A percentile compares a stretch with the other conserved stretches of the same genome.
Evolutionary conservation across 805 yeast genomes (phyloP).

Genomic region (Starmerella lactis-condensi): DNA sequence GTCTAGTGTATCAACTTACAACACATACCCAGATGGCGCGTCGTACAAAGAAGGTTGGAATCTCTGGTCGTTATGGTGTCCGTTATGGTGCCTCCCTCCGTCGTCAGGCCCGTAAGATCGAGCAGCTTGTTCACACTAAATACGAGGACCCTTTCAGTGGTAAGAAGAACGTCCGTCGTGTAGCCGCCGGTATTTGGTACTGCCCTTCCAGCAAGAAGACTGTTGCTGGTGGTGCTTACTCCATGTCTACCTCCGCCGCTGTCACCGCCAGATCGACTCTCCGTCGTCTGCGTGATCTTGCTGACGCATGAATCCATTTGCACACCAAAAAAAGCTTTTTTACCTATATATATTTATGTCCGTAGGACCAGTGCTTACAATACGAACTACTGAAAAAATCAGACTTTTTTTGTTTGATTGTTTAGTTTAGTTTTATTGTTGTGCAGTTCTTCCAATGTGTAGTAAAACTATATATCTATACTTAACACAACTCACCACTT

Average conservation of each 20-base stretch:
- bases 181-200: constrained; percentile 97
- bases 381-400: too few relatives aligned
- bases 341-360: too few relatives aligned
- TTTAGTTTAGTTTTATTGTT: too few relatives aligned
- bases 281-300: constrained; percentile 99
- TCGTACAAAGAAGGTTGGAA: constrained; percentile 99
- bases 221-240: constrained; percentile 99
- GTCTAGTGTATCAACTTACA: too few relatives aligned
- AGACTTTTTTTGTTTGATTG: too few relatives aligned
- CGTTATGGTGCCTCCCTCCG: constrained; percentile 99
- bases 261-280: constrained; percentile 99
- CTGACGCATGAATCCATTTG: constrained; percentile 64
- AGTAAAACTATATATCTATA: too few relatives aligned
- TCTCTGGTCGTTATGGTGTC: constrained; percentile 99
- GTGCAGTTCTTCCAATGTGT: too few relatives aligned
- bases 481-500: too few relatives aligned
- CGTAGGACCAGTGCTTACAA: too few relatives aligned
- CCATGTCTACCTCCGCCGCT: constrained; percentile 96
- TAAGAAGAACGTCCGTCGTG: constrained; percentile 94
- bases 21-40: constrained; percentile 42
- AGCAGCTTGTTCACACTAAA: constrained; percentile 95
- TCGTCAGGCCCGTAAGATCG: constrained; percentile 98
- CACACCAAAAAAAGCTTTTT: too few relatives aligned
- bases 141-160: constrained; percentile 99
- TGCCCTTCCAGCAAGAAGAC: constrained; percentile 90